Conservation (phyloP, 106 monocot genomes). For the Alisma plantagoaquatica region DNA sequence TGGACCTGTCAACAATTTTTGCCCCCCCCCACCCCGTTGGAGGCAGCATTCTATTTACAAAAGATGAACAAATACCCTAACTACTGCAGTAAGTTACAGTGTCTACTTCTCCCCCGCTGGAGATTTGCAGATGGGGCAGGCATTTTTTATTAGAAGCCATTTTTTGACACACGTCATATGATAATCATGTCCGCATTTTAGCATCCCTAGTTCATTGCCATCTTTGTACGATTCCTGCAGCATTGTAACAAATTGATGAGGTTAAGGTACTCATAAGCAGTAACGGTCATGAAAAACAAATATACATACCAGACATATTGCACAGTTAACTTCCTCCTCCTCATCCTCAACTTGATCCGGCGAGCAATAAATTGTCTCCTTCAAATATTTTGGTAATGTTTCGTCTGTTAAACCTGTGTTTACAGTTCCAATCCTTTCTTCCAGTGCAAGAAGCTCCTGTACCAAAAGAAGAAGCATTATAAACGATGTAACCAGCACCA, state of each 20-base stretch:
- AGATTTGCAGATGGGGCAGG: slow-evolving; percentile 73
- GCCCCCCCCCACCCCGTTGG: too few relatives aligned
- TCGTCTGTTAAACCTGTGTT: slow-evolving; percentile 49
- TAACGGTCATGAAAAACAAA: not conserved
- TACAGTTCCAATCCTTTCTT: slow-evolving; percentile 66
- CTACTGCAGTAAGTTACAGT: too few relatives aligned
- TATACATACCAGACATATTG: slow-evolving; percentile 52
- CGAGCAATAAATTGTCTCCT: slow-evolving; percentile 9
- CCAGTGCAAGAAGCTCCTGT: slow-evolving; percentile 67
- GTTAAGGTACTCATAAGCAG: too few relatives aligned
- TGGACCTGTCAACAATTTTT: too few relatives aligned
- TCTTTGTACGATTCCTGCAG: slow-evolving; percentile 58
- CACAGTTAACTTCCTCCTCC: slow-evolving; percentile 20
- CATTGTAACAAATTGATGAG: not conserved
- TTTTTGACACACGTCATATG: slow-evolving; percentile 53
- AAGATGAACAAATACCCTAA: too few relatives aligned
- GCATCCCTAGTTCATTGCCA: slow-evolving; percentile 30
- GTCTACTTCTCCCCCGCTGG: slow-evolving; percentile 19
- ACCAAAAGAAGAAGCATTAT: too few relatives aligned
- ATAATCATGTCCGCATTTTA: slow-evolving; percentile 57
- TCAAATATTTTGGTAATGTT: slow-evolving; percentile 28
- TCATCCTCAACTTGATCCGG: slow-evolving; percentile 4
- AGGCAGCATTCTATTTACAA: too few relatives aligned
- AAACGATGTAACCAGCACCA: too few relatives aligned
- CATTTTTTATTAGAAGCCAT: slow-evolving; percentile 65